These are phyloP conservation scores for Trichocladium uniseriatum DNA, from an alignment of 495 filamentous ascomycete genomes.

Conservation along the genomic window DNA sequence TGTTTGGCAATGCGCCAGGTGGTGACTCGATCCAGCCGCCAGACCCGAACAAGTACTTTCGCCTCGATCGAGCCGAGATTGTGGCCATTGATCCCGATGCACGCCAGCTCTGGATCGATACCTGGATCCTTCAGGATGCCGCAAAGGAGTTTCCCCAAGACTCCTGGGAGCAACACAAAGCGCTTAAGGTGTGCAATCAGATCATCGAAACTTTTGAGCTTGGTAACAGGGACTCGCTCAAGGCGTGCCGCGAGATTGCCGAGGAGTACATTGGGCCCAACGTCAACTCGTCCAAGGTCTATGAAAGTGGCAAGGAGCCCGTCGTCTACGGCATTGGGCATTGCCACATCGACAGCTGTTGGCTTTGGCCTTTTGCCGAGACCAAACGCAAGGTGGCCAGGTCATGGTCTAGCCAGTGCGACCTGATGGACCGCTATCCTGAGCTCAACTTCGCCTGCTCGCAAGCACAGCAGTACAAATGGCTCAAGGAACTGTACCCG, in stretches of 20 bases:
- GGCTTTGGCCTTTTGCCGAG: constrained; percentile 99
- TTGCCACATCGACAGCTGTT: constrained; percentile 96
- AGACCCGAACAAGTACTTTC: constrained; percentile 68
- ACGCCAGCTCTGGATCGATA: constrained; percentile 75
- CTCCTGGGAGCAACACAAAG: constrained; percentile 79
- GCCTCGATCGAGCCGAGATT: constrained; percentile 71
- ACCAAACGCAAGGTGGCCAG: constrained; percentile 94
- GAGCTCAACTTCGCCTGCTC: constrained; percentile 88
- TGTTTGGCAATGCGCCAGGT: constrained; percentile 88
- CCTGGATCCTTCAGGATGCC: constrained; percentile 89
- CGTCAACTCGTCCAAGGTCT: constrained; percentile 76
- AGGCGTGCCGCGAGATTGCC: constrained; percentile 71
- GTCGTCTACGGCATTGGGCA: constrained; percentile 85
- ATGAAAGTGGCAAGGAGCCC: constrained; percentile 59
- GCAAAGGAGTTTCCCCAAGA: constrained; percentile 70
- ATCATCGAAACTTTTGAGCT: constrained; percentile 86
- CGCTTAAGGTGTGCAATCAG: constrained; percentile 68
- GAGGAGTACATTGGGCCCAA: constrained; percentile 70
- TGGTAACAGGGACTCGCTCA: constrained; percentile 66
- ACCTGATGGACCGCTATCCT: constrained; percentile 87
- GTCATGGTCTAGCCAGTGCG: constrained; percentile 93
- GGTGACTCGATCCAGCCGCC: constrained; percentile 88
- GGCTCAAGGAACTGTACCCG: constrained; percentile 85
- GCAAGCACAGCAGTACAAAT: constrained; percentile 96
- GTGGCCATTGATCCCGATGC: constrained; percentile 82